Evolutionary conservation across 805 yeast species (phyloP).

Genomic region (Teunomyces barrocoloradensis): DNA sequence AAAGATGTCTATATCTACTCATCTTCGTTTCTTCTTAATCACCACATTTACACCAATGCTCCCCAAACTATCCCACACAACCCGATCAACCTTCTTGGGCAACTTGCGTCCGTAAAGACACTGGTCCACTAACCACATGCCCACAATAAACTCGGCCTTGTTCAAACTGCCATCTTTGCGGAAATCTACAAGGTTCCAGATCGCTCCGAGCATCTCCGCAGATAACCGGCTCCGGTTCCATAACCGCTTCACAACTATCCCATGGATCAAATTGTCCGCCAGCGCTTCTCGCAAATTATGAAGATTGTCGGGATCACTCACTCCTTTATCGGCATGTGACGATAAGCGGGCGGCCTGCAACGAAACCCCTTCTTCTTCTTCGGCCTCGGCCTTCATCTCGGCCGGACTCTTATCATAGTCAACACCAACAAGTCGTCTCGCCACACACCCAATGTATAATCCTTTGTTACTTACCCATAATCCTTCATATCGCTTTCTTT

Average conservation of each 20-base stretch:
- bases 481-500: conserved; percentile 87
- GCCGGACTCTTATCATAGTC: conserved; percentile 18
- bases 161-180: conserved; percentile 71
- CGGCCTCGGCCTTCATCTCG: conserved; percentile 5
- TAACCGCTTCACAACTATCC: conserved; percentile 67
- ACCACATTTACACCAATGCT: conserved; percentile 42
- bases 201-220: conserved; percentile 50
- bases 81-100: conserved; percentile 64
- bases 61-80: conserved; percentile 79
- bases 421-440: conserved; percentile 29
- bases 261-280: conserved; percentile 43
- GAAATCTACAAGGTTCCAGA: conserved; percentile 71
- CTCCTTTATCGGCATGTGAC: conserved; percentile 22
- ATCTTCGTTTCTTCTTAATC: conserved; percentile 33
- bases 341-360: conserved; percentile 37
- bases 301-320: conserved; percentile 23
- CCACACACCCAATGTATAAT: conserved; percentile 44
- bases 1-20: neutral
- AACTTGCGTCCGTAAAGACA: conserved; percentile 90
- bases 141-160: conserved; percentile 84
- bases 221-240: conserved; percentile 82
- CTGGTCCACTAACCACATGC: conserved; percentile 97
- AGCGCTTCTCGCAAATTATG: conserved; percentile 30
- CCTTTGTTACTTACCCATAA: conserved; percentile 91
- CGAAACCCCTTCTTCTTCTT: conserved; percentile 15